Base-by-base conservation (phyloP, 1,284 basidiomycete genomes). In the Ganoderma boninense region DNA sequence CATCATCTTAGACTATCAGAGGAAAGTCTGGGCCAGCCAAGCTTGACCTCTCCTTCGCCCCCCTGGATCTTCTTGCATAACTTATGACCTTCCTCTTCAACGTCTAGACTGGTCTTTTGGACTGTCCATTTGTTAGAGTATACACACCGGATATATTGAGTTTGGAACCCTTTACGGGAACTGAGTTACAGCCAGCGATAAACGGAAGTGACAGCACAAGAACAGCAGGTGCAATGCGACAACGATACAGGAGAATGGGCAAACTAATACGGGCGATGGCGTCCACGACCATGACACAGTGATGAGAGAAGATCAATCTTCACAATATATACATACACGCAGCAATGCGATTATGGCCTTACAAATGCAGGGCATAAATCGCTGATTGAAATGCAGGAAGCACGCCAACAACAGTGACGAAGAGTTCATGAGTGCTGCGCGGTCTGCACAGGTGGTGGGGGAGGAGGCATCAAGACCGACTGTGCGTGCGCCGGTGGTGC, bases 1-100 rank as follows among this genome's bases (percentile, higher is more conserved):
- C 1, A 92, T 98, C 69, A 79, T 98, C 20, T 84, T 98, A 23
- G 90, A 93, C 63, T 98, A 94, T 82, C 97, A 98, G 80, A 87
- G 90, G 59, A 92, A 92, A 77, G 81, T 86, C n/a, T 95, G 90
- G 90, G 67, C 78, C 16, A 56, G 29, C 11, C 54, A 29, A 60
- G 66, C 40, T 18, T 29, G 52, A 43, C 8, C 38, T 23, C 6
- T 38, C 42, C 38, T 23, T 20, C n/a, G 13, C 29, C 8, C 20
- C 14, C 20, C 14, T 44, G 44, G 11, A n/a, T 35, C 67, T 68
- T 63, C 35, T 16, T 26, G 29, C 23, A 43, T 71, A 74, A 70
- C 65, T 74, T 74, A 74, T 74, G 42, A 20, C 38, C 26, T 71
- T 62, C 40, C 18, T 56, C 20, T 56, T 38, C 49, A 43, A 43